Evolutionary conservation across 345 rosid genomes (phyloP), one percentile per base, ranked within the genome.

Genomic region (Boechera stricta): DNA sequence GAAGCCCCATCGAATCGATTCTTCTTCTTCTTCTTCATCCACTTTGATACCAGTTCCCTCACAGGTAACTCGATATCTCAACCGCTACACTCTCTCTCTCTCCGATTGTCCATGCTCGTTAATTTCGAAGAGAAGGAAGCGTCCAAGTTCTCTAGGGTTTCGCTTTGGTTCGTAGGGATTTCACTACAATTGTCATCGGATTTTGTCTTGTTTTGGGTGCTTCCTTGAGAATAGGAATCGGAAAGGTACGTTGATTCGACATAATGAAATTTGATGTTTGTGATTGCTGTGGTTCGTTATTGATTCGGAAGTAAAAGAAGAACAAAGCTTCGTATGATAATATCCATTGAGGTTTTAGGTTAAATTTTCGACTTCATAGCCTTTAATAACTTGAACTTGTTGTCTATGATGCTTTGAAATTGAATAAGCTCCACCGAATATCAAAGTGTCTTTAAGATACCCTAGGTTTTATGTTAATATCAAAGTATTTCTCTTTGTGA

Each of bases 341-440:
- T n/a, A 47, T 47, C 24, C 1, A 45, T 47, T 5, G 26, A 67
- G 59, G 59, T 67, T 67, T 49, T 66, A 67, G 59, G 59, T 67
- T 51, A 44, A 21, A 33, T 6, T 18, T n/a, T 12, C 10, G 32
- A 66, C 11, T 38, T 62, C 52, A 63, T 42, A 29, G 35, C 28
- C 15, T 63, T 62, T 51, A 1, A 29, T 28, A 18, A 53, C 45
- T 41, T 54, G 1, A 74, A 74, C 48, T 42, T 42, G 4, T 8
- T 24, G 16, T 32, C 47, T 33, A 33, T 56, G 72, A 33, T 65
- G 18, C 51, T 45, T 16, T 65, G 12, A 48, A 36, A 13, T 60
- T 60, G 67, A 68, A 4, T 24, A 36, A 53, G 49, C 39, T 69
- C 18, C 18, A 42, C 33, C 42, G 11, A 56, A 56, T 13, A 13